Evolutionary conservation across 2,329 filamentous ascomycete species (phyloP), one percentile per base, ranked within the genome.

Genomic region (Nemania abortiva): DNA sequence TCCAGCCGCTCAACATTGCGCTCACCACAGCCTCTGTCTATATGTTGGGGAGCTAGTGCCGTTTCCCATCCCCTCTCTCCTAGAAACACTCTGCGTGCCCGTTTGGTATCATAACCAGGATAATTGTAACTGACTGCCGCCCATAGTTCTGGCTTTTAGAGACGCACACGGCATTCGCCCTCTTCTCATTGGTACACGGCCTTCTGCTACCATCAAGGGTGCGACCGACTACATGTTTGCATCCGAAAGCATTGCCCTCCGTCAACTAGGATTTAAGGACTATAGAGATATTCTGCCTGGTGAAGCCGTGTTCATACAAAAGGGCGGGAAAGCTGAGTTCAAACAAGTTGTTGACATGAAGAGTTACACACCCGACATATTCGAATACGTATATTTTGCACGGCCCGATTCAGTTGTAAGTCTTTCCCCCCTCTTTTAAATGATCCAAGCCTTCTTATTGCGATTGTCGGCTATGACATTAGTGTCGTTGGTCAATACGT

Each of bases 131-230:
- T 67, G 18, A 68, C 3, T 3, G 37, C 1, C 10, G 6, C 47
- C 15, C 29, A 37, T n/a, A 71, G 70, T 72, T 55, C 42, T 72
- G 57, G 65, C 61, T 39, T 72, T 68, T 84, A 88, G 93, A 71
- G 93, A 97, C 78, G 84, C 89, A 6, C 89, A 94, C 76, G 93
- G 93, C 70, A 97, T 97, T 75, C 89, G 92, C 20, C 92, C 92
- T 88, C 85, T 94, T 75, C 86, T 92, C 18, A 81, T 94, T 6
- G 92, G 92, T 53, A 89, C 88, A 67, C 85, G 91, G 64, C 83
- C 85, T 9, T 91, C 89, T 3, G 81, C 85, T 20, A 88, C 81
- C 13, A 66, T 86, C 66, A 84, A 86, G 52, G 80, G 84, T 1
- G 88, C 88, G 2, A 89, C 81, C 74, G 92, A 94, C 79, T 94